A percentile compares a stretch with the other conserved stretches of the same genome.
Conservation (phyloP, 2,329 filamentous ascomycete genomes). For the Hirsutella thompsonii region DNA sequence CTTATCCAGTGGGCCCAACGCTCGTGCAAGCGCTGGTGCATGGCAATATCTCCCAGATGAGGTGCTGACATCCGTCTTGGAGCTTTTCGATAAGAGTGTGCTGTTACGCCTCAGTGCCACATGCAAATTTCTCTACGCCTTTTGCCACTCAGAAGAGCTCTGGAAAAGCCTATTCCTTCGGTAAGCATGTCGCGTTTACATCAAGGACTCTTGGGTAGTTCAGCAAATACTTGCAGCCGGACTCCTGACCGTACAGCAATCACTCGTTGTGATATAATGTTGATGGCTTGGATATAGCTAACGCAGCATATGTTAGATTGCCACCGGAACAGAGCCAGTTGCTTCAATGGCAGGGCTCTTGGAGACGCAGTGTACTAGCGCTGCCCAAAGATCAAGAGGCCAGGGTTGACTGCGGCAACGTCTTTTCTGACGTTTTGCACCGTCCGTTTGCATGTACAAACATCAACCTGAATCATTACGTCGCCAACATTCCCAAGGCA, state of each 20-base stretch:
- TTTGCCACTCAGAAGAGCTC: slow-evolving; percentile 70
- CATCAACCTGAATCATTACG: slow-evolving; percentile 53
- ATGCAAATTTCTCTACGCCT: slow-evolving; percentile 79
- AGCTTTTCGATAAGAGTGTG: slow-evolving; percentile 52
- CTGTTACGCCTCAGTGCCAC: slow-evolving; percentile 59
- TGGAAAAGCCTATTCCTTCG: slow-evolving; percentile 78
- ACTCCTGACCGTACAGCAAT: neutral
- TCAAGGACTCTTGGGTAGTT: no score
- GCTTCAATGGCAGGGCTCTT: slow-evolving; percentile 62
- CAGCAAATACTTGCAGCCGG: no score
- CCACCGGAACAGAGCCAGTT: slow-evolving; percentile 16
- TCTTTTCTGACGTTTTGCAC: slow-evolving; percentile 85
- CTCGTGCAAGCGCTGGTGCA: slow-evolving; percentile 51
- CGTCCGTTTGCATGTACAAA: slow-evolving; percentile 84
- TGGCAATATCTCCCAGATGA: slow-evolving; percentile 70
- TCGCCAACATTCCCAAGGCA: slow-evolving; percentile 52
- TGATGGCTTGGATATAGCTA: slow-evolving; percentile 3
- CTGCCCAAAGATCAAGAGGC: slow-evolving; percentile 37
- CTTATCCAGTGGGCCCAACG: slow-evolving; percentile 50
- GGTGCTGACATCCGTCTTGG: slow-evolving; percentile 60
- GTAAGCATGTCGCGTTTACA: slow-evolving; percentile 42
- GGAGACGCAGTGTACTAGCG: slow-evolving; percentile 66
- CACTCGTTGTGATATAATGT: neutral
- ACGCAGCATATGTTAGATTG: slow-evolving; percentile 10
- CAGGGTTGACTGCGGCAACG: slow-evolving; percentile 56